Evolutionary conservation across 179 eudicot genomes (phyloP), one percentile per base, ranked within the genome.

Genomic region (Amaranthus tricolor): DNA sequence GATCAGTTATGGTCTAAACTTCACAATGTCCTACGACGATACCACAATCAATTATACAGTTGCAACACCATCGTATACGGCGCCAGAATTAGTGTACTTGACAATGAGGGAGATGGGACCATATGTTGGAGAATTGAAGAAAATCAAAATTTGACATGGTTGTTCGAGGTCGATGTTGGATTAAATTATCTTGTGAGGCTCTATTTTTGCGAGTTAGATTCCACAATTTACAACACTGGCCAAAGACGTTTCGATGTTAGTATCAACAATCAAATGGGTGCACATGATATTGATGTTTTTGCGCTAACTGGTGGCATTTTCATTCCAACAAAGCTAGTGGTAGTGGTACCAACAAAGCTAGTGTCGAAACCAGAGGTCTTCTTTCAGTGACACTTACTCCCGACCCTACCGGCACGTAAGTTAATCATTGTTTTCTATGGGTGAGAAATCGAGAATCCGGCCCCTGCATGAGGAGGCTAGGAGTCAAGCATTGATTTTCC

Each of bases 131-230:
- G 58, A 48, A 7, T 0, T 44, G 6, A 57, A 24, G 0, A 68
- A 19, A 6, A n/a, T n/a, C n/a, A n/a, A n/a, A 81, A 85, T 56
- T n/a, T 87, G 53, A 85, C 88, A 2, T 85, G 88, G 90, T 3
- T 0, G 52, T 78, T 87, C 51, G 21, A 61, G 1, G 83, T 87
- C 6, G 85, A 87, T 59, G n/a, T 75, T 0, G 86, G 90, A n/a
- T 85, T 85, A 55, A 9, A 12, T 15, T 85, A 87, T 45, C 57
- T 85, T 47, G 72, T 85, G 0, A 66, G 90, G 56, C 82, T 87
- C n/a, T 83, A 81, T 83, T 80, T 83, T 20, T 83, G 90, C 21
- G 85, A 87, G 69, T 17, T 75, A 24, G 57, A 44, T 17, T 0
- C 0, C 11, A 5, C 12, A 0, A 40, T 77, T 0, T 80, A 74